phyloP scores from a whole-genome alignment of 495 filamentous ascomycete species.

The Penicillium pancosmium region DNA sequence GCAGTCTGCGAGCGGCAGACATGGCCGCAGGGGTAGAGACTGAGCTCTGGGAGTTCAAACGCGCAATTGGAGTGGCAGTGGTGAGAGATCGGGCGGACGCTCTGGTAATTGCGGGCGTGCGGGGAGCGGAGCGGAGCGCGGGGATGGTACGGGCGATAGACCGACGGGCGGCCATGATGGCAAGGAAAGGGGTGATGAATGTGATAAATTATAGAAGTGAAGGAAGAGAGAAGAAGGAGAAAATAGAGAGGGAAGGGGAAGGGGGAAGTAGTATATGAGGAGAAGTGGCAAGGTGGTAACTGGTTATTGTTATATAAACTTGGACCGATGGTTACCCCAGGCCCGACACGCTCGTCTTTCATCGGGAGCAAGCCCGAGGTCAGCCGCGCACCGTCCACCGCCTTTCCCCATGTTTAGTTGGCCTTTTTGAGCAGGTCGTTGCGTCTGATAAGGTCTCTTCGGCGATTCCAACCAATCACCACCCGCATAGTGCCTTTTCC shows the following conservation, averaged over 20 bases:
- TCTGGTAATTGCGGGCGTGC: constrained; percentile 38
- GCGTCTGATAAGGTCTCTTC: constrained; percentile 29
- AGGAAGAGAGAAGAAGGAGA: background rate
- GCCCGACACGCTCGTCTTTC: background rate
- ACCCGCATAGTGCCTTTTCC: background rate
- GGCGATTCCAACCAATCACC: constrained; percentile 23
- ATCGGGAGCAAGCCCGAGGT: constrained; percentile 23
- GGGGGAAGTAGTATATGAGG: background rate
- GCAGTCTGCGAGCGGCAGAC: constrained; percentile 45
- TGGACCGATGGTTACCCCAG: constrained; percentile 21
- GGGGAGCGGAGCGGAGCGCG: constrained; percentile 50
- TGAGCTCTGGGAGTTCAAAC: constrained; percentile 21
- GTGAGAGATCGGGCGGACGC: constrained; percentile 33
- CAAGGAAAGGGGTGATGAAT: background rate
- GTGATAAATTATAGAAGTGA: background rate
- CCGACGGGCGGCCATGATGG: constrained; percentile 50
- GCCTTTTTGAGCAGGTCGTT: constrained; percentile 3
- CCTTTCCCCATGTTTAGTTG: constrained; percentile 22
- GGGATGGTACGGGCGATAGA: constrained; percentile 46
- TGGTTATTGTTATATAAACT: constrained; percentile 11
- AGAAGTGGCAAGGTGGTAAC: constrained; percentile 1
- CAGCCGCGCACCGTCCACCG: constrained; percentile 23
- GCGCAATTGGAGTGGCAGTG: constrained; percentile 27
- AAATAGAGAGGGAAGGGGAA: constrained; percentile 2
- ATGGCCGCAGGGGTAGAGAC: constrained; percentile 24